Percentiles rank a stretch among this genome's conserved stretches.
These are phyloP conservation scores for Pachysandra terminalis DNA, from an alignment of 164 flowering plant species.

Conservation along the genomic window DNA sequence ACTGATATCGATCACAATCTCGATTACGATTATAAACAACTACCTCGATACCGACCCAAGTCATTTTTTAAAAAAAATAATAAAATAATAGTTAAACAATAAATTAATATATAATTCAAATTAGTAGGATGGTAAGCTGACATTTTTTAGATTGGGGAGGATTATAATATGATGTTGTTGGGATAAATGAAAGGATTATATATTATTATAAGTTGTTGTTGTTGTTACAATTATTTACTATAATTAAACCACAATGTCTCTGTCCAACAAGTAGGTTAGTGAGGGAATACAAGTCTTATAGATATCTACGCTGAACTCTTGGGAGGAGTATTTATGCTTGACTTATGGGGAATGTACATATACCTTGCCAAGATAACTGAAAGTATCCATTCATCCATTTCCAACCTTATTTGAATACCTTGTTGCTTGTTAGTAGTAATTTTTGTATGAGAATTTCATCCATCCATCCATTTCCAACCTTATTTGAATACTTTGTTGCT, in stretches of 20 bases:
- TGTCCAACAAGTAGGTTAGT: not conserved
- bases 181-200: not conserved
- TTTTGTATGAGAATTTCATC: not conserved
- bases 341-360: slow-evolving; percentile 10
- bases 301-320: slow-evolving; percentile 5
- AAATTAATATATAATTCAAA: not conserved
- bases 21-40: slow-evolving; percentile 8
- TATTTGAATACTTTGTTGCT: not conserved
- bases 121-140: slow-evolving; percentile 3
- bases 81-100: not conserved
- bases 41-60: not conserved
- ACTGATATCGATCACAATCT: not conserved
- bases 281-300: not conserved
- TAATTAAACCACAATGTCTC: not conserved
- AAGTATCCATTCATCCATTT: not conserved
- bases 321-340: slow-evolving; percentile 1
- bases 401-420: not conserved
- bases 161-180: slow-evolving; percentile 2
- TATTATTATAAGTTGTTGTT: not conserved
- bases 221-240: not conserved
- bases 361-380: not conserved
- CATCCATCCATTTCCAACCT: not conserved
- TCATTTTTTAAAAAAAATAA: not conserved
- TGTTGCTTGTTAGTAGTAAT: not conserved
- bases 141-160: slow-evolving; percentile 5